These are phyloP conservation scores for Ostreobium quekettii DNA, from an alignment of 139 green algal genomes.

Conservation along the genomic window DNA sequence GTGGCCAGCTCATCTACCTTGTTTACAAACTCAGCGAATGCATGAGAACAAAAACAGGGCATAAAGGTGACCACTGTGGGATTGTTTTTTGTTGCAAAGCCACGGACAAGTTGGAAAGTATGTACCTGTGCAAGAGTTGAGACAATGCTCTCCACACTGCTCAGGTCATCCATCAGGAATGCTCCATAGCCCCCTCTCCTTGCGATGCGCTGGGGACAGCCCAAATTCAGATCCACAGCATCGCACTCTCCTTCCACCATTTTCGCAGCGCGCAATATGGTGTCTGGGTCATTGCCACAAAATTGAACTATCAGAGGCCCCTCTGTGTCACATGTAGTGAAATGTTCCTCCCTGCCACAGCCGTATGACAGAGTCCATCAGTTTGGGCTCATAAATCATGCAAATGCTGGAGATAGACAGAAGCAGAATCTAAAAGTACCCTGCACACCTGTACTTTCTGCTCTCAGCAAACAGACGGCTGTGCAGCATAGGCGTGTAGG, in stretches of 20 bases:
- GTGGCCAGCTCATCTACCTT: not conserved
- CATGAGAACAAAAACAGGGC: not conserved
- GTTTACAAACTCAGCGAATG: not conserved
- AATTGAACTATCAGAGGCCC: slow-evolving; percentile 94
- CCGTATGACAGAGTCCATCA: not conserved
- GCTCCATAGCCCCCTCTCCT: slow-evolving; percentile 58
- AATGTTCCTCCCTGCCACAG: slow-evolving; percentile 50
- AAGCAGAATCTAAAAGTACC: not conserved
- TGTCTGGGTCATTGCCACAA: slow-evolving; percentile 89
- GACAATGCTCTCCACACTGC: slow-evolving; percentile 57
- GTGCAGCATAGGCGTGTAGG: slow-evolving; percentile 98
- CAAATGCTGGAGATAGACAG: not conserved
- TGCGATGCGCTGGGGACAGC: slow-evolving; percentile 90
- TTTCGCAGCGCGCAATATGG: slow-evolving; percentile 66
- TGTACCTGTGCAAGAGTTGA: slow-evolving; percentile 28
- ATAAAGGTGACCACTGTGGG: not conserved
- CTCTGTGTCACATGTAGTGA: slow-evolving; percentile 72
- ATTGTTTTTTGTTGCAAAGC: not conserved
- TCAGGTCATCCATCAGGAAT: slow-evolving; percentile 86
- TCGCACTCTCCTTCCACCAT: slow-evolving; percentile 67
- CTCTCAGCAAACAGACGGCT: slow-evolving; percentile 70
- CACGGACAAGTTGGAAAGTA: not conserved
- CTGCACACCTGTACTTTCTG: slow-evolving; percentile 56
- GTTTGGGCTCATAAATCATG: not conserved
- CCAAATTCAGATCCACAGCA: slow-evolving; percentile 94